Conservation (phyloP, 2,329 filamentous ascomycete species). For the Trichoderma sp. region DNA sequence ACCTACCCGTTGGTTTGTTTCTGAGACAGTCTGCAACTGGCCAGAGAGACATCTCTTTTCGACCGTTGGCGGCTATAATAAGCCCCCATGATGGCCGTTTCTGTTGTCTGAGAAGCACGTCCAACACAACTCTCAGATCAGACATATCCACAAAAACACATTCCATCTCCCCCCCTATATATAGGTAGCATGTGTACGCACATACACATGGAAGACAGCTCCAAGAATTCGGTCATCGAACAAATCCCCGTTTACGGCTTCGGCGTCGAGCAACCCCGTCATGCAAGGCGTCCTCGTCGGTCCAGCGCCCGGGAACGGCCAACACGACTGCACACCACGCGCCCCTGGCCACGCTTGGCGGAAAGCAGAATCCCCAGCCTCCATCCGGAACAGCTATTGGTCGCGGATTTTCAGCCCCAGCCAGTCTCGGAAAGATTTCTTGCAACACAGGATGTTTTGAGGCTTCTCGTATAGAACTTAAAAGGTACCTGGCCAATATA, state of each 20-base stretch:
- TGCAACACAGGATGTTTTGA: neutral
- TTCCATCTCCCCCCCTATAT: constrained; percentile 5
- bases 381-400: neutral
- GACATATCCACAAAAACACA: neutral
- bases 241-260: neutral
- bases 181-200: neutral
- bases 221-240: neutral
- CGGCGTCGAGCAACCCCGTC: neutral
- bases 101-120: neutral
- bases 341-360: neutral
- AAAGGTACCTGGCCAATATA: neutral
- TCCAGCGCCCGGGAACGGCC: neutral
- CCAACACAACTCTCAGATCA: neutral
- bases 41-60: constrained; percentile 1
- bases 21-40: constrained; percentile 37
- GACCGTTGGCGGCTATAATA: constrained; percentile 7
- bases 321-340: neutral
- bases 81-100: constrained; percentile 25
- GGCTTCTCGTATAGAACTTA: constrained; percentile 3
- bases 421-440: neutral
- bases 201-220: neutral
- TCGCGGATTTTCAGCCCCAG: neutral
- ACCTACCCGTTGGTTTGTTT: constrained; percentile 46
- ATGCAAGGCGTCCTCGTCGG: neutral
- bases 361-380: neutral